Evolutionary conservation across 345 rosid species (phyloP).

Genomic region (Gossypioides kirkii): DNA sequence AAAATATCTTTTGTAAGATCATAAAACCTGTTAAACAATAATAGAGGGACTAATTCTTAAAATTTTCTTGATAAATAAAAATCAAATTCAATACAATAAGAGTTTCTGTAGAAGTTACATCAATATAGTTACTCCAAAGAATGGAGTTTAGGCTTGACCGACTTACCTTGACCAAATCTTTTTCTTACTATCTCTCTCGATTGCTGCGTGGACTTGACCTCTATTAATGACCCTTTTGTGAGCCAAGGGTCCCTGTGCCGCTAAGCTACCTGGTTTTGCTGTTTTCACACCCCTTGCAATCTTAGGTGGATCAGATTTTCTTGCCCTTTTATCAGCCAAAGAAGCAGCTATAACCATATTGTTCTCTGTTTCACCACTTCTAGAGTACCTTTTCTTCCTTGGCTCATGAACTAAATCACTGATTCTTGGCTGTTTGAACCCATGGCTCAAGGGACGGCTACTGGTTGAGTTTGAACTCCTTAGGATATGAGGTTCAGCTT

Average conservation of each 20-base stretch:
- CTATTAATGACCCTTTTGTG: slow-evolving; percentile 50
- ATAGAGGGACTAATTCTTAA: too few species aligned
- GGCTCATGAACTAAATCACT: not conserved
- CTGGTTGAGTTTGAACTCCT: slow-evolving; percentile 53
- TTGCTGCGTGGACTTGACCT: slow-evolving; percentile 33
- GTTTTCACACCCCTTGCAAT: slow-evolving; percentile 46
- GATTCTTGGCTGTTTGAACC: slow-evolving; percentile 21
- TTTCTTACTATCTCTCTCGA: slow-evolving; percentile 38
- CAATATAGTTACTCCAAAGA: not conserved
- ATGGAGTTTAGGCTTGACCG: not conserved
- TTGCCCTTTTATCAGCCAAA: slow-evolving; percentile 42
- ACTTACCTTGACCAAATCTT: slow-evolving; percentile 69
- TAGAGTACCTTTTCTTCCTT: slow-evolving; percentile 11
- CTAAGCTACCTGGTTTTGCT: slow-evolving; percentile 33
- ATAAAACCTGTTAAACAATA: too few species aligned
- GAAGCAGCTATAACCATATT: not conserved
- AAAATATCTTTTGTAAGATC: too few species aligned
- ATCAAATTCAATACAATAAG: too few species aligned
- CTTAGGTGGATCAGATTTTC: slow-evolving; percentile 83
- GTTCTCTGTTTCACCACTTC: slow-evolving; percentile 64
- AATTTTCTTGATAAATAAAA: not conserved
- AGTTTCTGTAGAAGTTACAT: not conserved
- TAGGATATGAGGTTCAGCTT: slow-evolving; percentile 49
- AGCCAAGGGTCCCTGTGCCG: slow-evolving; percentile 18
- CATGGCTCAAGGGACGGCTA: slow-evolving; percentile 39